Conservation (phyloP, 129 eudicot genomes). For the Pittosporum tobira region DNA sequence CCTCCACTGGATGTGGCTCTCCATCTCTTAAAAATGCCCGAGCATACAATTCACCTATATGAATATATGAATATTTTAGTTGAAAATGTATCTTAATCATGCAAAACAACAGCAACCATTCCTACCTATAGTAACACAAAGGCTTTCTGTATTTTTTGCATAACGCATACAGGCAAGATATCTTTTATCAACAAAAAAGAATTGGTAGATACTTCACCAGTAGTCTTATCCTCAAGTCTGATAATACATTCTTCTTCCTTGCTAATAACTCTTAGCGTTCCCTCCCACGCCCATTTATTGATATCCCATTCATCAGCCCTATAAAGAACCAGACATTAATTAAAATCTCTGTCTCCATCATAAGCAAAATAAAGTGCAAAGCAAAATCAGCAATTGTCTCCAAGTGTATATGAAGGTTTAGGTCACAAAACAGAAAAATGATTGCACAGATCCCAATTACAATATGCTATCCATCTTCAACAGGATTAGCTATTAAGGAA, state of each 20-base stretch:
- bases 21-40: slow-evolving; percentile 96
- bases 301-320: slow-evolving; percentile 99
- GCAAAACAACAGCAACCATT: background rate
- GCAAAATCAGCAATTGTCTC: too few relatives aligned
- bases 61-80: background rate
- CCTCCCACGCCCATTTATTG: slow-evolving; percentile 99
- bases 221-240: slow-evolving; percentile 75
- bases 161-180: too few relatives aligned
- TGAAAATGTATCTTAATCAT: background rate
- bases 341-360: background rate
- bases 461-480: too few relatives aligned
- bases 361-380: background rate
- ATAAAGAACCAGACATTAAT: background rate
- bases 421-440: too few relatives aligned
- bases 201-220: slow-evolving; percentile 36
- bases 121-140: background rate
- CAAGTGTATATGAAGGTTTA: too few relatives aligned
- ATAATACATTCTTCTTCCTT: slow-evolving; percentile 98
- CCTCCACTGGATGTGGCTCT: slow-evolving; percentile 96
- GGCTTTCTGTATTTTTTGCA: too few relatives aligned
- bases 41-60: slow-evolving; percentile 92
- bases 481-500: too few relatives aligned
- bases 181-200: slow-evolving; percentile 8
- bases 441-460: too few relatives aligned
- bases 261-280: slow-evolving; percentile 75